Base-by-base conservation (phyloP, 345 rosid species). In the Diplotaxis tenuifolia region DNA sequence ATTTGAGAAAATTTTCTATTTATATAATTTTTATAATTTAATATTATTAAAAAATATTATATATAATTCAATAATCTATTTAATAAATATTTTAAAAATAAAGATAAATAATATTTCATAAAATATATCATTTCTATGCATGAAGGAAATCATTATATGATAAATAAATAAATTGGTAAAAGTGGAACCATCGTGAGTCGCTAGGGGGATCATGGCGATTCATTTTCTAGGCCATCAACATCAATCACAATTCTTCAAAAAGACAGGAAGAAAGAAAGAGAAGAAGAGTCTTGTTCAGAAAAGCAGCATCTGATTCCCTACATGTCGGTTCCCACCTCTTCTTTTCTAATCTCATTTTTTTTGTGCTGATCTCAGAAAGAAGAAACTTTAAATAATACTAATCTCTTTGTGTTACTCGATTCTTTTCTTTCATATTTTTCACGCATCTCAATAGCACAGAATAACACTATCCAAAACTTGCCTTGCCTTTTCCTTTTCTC, bases 241-340 rank as follows among this genome's bases (percentile, higher is more conserved):
- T 75, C 78, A 61, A 75, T 52, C 32, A 61, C 45, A 75, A 23
- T 52, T 75, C 32, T 60, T 67, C 62, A 23, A 60, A 74, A 74
- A 50, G 73, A 67, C 23, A n/a, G 14, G 56, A 68, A 23, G 57
- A 75, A 75, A 75, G 68, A 68, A 16, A 45, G 55, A 64, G 36
- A 45, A 23, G 73, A 75, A 75, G 78, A 75, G 73, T 75, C 79
- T 61, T 75, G 27, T 21, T 62, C 20, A 75, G 64, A 34, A 62
- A 75, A 75, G 58, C 32, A 68, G 79, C 64, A 75, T 75, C 79
- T 68, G 74, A 75, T 75, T 75, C 79, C 70, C 79, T 75, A 62
- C 69, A 61, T 68, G 79, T 75, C 78, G 73, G 78, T 75, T 59
- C 16, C 72, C 16, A 57, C 11, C 5, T 40, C 56, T 29, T 62